A percentile compares a stretch with the other conserved stretches of the same genome.
Evolutionary conservation across 2,329 filamentous ascomycete species (phyloP).

Genomic region (Incumbomyces lentus): DNA sequence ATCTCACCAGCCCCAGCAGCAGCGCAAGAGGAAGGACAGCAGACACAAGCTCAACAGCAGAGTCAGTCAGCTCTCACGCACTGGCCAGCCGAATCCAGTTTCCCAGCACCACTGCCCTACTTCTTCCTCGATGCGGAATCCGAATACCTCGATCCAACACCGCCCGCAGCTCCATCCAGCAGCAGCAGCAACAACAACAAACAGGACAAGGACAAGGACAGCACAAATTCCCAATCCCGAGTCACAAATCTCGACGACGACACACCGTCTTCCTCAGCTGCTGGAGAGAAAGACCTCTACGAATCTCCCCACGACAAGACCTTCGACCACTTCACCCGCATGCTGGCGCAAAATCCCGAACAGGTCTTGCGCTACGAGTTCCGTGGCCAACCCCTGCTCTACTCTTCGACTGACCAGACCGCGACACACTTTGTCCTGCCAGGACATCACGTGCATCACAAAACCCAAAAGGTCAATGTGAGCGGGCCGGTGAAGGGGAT

Average conservation of each 20-base stretch:
- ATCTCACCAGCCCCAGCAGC: conserved; percentile 29
- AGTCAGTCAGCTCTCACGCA: conserved; percentile 42
- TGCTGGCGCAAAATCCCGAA: conserved; percentile 68
- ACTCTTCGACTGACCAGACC: conserved; percentile 65
- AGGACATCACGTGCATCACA: conserved; percentile 7
- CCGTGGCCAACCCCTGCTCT: conserved; percentile 62
- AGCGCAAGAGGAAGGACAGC: conserved; percentile 15
- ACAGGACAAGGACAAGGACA: no score
- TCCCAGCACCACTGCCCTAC: conserved; percentile 61
- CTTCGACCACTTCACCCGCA: conserved; percentile 72
- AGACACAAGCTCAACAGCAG: not conserved
- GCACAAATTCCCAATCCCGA: conserved; percentile 28
- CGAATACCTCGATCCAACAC: conserved; percentile 57
- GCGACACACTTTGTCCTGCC: conserved; percentile 48
- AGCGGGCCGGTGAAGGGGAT: conserved; percentile 36
- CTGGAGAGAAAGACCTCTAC: conserved; percentile 56
- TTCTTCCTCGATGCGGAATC: conserved; percentile 86
- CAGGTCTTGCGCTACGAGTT: conserved; percentile 77
- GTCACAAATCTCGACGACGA: conserved; percentile 26
- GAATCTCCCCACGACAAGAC: conserved; percentile 64
- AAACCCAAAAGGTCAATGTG: conserved; percentile 9
- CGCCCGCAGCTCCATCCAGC: conserved; percentile 31
- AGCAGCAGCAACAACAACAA: not conserved
- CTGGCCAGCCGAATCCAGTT: conserved; percentile 60
- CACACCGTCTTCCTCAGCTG: conserved; percentile 24